Percentiles rank a stretch among this genome's conserved stretches.
Conservation (phyloP, 768 basidiomycete genomes). For the Tylopilus sp. region DNA sequence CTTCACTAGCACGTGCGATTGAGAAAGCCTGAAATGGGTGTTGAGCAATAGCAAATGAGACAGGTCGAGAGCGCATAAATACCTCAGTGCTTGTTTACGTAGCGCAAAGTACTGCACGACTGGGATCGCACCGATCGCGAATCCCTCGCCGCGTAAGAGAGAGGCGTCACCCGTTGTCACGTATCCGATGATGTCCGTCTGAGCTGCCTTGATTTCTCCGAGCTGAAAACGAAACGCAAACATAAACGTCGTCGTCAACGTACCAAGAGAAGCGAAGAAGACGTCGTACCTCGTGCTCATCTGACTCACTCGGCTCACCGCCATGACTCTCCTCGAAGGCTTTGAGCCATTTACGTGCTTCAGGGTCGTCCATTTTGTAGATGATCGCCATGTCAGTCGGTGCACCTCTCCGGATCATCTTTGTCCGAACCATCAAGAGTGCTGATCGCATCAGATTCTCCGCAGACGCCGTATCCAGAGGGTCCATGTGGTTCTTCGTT, state of each 20-base stretch:
- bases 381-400: slow-evolving; percentile 75
- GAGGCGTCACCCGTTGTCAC: slow-evolving; percentile 84
- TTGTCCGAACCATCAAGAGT: slow-evolving; percentile 63
- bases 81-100: slow-evolving; percentile 47
- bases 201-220: slow-evolving; percentile 39
- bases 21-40: slow-evolving; percentile 17
- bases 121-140: slow-evolving; percentile 73
- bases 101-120: slow-evolving; percentile 50
- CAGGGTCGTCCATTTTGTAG: slow-evolving; percentile 57
- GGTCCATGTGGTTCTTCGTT: slow-evolving; percentile 46
- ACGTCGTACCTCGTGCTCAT: slow-evolving; percentile 29
- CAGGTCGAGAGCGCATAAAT: background rate
- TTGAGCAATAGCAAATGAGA: background rate
- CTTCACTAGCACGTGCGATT: slow-evolving; percentile 49
- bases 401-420: slow-evolving; percentile 61
- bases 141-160: slow-evolving; percentile 71
- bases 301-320: slow-evolving; percentile 17
- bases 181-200: slow-evolving; percentile 65
- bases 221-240: slow-evolving; percentile 35
- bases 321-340: slow-evolving; percentile 19
- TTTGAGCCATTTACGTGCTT: slow-evolving; percentile 48
- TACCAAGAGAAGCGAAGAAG: background rate
- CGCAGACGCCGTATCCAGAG: slow-evolving; percentile 34
- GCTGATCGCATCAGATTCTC: slow-evolving; percentile 55
- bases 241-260: background rate